phyloP scores from a whole-genome alignment of 2,329 filamentous ascomycete genomes.

The Neoscytalidium dimidiatum region DNA sequence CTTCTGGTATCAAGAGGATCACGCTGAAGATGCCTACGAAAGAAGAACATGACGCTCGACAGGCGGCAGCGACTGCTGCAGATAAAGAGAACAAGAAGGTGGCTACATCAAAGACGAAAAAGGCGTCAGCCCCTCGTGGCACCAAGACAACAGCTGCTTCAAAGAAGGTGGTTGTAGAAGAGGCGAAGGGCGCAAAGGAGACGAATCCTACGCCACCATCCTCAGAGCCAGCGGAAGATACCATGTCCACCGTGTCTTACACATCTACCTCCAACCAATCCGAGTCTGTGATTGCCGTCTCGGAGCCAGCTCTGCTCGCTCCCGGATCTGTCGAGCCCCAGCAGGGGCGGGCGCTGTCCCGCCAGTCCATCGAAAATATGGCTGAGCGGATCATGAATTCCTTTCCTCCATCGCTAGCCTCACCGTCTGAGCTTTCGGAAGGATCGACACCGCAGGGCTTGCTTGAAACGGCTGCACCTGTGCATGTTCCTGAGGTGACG shows the following conservation, averaged over 20 bases:
- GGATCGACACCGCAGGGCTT: conserved; percentile 9
- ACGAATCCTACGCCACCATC: not conserved
- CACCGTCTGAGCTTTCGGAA: conserved; percentile 9
- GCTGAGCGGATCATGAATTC: conserved; percentile 12
- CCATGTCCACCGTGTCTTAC: conserved; percentile 5
- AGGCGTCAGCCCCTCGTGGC: conserved; percentile 22
- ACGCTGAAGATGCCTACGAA: conserved; percentile 60
- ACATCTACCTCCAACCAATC: conserved; percentile 6
- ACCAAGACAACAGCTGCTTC: conserved; percentile 22
- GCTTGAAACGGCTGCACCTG: conserved; percentile 2
- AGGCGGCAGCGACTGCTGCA: conserved; percentile 43
- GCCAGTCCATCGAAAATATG: conserved; percentile 18
- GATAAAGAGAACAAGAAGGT: conserved; percentile 37
- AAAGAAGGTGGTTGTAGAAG: conserved; percentile 23
- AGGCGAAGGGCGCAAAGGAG: not conserved
- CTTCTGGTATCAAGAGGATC: conserved; percentile 57
- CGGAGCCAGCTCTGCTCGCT: not conserved
- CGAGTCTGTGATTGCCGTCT: not conserved
- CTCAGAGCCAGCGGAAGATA: not conserved
- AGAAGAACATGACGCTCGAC: conserved; percentile 57
- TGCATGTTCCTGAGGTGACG: conserved; percentile 26
- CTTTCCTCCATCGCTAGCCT: conserved; percentile 4
- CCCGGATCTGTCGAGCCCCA: not conserved
- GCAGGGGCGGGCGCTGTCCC: conserved; percentile 1
- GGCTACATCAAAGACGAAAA: conserved; percentile 36